Evolutionary conservation across 768 basidiomycete species (phyloP), one percentile per base, ranked within the genome.

Genomic region (Candolleomyces aberdarensis): DNA sequence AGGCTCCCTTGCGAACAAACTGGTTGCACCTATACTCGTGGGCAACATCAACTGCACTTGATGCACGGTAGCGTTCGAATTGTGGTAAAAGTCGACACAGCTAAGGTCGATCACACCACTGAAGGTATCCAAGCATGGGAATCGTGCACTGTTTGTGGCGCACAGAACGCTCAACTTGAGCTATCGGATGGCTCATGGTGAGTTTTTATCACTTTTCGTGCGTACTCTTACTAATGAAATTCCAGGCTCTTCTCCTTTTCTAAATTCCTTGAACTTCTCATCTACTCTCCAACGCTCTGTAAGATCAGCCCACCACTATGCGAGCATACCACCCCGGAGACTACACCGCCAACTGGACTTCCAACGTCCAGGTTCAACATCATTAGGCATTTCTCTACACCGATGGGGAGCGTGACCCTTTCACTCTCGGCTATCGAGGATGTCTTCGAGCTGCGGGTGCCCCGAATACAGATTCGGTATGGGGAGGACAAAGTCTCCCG

Each of bases 361-460:
- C 36, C 36, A 36, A 36, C 2, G 69, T 13, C 52, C 14, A 22
- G 77, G 13, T 69, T 76, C 58, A 77, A 83, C 61, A 68, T 88
- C 75, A 67, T 73, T 64, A 73, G 71, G 50, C 74, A 76, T 70
- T 81, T 80, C 62, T 62, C 72, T 13, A 68, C 65, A 0, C 46
- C 54, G 13, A 60, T 63, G 2, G 68, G 71, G 29, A 66, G 64
- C 2, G 71, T 89, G 2, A 75, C 82, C 0, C 76, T 89, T 56
- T 67, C 80, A 0, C 64, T 85, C 3, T 77, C 80, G 0, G 62
- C 71, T 1, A 70, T 84, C 9, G 78, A 82, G 10, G 83, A 87
- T 63, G 72, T 90, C 6, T 89, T 82, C 64, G 86, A 91, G 64
- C 67, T 89, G 7, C 76, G 78, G 3, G 78, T 86, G 0, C 89